Evolutionary conservation across 305 asterid genomes (phyloP), one percentile per base, ranked within the genome.

Genomic region (Fraxinus paxiana): DNA sequence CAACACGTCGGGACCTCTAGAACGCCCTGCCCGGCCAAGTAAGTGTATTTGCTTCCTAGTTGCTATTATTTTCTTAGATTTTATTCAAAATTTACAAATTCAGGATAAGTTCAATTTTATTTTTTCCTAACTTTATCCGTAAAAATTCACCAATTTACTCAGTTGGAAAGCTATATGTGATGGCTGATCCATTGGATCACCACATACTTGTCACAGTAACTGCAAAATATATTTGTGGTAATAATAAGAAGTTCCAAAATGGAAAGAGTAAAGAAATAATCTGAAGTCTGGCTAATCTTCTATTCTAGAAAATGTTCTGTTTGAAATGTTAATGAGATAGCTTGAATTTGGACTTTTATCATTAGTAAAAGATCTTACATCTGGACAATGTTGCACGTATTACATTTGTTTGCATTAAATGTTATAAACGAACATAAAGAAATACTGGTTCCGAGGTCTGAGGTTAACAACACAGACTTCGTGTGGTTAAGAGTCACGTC

Each of bases 1-100:
- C 84, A 81, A 54, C 67, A 83, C 82, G 87, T 73, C 90, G 17
- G 92, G 86, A 87, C 88, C 87, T 81, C 77, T 85, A 63, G 91
- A 87, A 75, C 85, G 86, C 82, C 91, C 93, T 1, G 18, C 77
- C 76, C 85, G 87, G 88, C 93, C 92, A 85, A 91, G 98, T 93
- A 90, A 76, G 89, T 75, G 17, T 26, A 22, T 37, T 71, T 70
- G 20, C 28, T 46, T 26, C 43, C 73, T 12, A 67, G 37, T 67
- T 26, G 38, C 20, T 2, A 51, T 28, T 26, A 67, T 77, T 79
- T 30, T 59, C 8, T 8, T 1, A 22, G 35, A n/a, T 13, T 18
- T 72, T 24, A 5, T 26, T 77, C 2, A 17, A 6, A 8, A 22
- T 63, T 43, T 5, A 38, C 6, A 37, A 65, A 20, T 65, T 18